These are phyloP conservation scores for Isoetes engelmannii DNA, from an alignment of 83 land plant species.

Conservation along the genomic window DNA sequence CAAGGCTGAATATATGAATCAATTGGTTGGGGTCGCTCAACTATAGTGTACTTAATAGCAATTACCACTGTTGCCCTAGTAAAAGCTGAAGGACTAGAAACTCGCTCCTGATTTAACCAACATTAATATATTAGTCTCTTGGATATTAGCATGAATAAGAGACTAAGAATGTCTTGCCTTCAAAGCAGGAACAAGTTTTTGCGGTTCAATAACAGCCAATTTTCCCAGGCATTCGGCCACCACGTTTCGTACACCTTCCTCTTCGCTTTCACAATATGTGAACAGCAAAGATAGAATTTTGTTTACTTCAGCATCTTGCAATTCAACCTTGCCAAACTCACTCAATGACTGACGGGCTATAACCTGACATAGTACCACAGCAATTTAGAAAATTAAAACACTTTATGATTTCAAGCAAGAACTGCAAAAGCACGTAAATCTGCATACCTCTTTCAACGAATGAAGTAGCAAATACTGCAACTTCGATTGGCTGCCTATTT, in stretches of 20 bases:
- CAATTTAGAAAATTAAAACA: not conserved
- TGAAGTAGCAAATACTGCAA: constrained; percentile 96
- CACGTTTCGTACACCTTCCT: constrained; percentile 98
- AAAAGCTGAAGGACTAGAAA: constrained; percentile 74
- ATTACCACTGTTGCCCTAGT: constrained; percentile 97
- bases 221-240: constrained; percentile 98
- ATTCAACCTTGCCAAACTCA: constrained; percentile 59
- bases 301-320: constrained; percentile 74
- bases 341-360: constrained; percentile 86
- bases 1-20: constrained; percentile 70
- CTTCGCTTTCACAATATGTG: constrained; percentile 97
- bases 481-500: constrained; percentile 92
- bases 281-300: constrained; percentile 75
- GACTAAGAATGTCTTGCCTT: constrained; percentile 42
- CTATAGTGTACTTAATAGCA: constrained; percentile 92
- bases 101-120: constrained; percentile 47
- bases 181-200: constrained; percentile 84
- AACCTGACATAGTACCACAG: constrained; percentile 45
- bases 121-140: not conserved
- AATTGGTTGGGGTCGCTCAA: constrained; percentile 88
- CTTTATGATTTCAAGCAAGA: not conserved
- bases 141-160: not conserved
- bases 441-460: constrained; percentile 83
- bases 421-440: not conserved
- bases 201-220: constrained; percentile 93